Percentiles rank a stretch among this genome's conserved stretches.
phyloP scores from a whole-genome alignment of 257 asterid species.

The Solanum megistacrolobum region DNA sequence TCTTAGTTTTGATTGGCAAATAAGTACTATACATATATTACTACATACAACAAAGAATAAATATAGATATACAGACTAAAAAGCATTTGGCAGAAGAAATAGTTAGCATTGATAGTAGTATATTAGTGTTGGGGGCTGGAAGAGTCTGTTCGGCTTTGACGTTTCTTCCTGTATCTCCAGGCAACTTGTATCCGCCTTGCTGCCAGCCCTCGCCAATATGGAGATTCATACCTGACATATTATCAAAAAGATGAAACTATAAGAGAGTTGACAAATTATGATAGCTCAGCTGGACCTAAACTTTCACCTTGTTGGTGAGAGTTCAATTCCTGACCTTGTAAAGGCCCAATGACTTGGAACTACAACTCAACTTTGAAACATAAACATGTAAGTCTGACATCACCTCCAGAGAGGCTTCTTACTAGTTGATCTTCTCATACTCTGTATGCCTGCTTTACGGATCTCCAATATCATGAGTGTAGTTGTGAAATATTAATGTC shows the following conservation, averaged over 20 bases:
- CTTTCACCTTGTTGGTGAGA: background rate
- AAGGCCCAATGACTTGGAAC: background rate
- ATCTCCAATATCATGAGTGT: background rate
- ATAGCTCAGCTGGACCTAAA: background rate
- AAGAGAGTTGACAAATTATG: background rate
- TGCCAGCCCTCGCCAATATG: slow-evolving; percentile 71
- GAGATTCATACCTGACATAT: slow-evolving; percentile 54
- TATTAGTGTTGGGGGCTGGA: slow-evolving; percentile 17
- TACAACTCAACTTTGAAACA: background rate
- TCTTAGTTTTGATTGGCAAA: background rate
- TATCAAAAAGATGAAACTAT: background rate
- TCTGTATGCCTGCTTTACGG: background rate
- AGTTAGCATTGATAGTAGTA: background rate
- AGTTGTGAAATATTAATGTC: background rate
- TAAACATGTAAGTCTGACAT: background rate
- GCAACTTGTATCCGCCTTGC: slow-evolving; percentile 71
- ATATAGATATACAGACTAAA: background rate
- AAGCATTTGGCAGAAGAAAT: background rate
- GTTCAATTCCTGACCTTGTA: background rate
- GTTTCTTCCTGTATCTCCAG: slow-evolving; percentile 72
- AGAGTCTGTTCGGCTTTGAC: slow-evolving; percentile 35
- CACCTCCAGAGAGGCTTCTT: background rate
- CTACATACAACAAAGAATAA: background rate
- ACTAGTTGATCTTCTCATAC: background rate
- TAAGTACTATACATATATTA: background rate